These are phyloP conservation scores for Mallotus repandus DNA, from an alignment of 441 rosid species.

Conservation along the genomic window DNA sequence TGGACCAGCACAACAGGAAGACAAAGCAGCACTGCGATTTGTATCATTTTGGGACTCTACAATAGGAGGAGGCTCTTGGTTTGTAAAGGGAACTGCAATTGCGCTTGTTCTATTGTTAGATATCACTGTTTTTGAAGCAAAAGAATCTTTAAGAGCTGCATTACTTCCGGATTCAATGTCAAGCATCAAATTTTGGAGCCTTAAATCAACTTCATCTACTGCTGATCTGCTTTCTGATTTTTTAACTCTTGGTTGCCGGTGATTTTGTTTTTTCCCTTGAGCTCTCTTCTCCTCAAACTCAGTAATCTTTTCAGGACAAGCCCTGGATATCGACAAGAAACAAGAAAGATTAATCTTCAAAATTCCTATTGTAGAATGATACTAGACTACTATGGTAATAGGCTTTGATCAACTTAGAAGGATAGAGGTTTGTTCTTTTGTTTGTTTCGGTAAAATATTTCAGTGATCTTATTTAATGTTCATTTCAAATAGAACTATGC, in stretches of 20 bases:
- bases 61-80: slow-evolving; percentile 25
- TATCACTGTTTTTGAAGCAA: slow-evolving; percentile 28
- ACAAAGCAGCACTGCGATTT: slow-evolving; percentile 9
- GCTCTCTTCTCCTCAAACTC: slow-evolving; percentile 67
- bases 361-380: not conserved
- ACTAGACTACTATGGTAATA: not conserved
- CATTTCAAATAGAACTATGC: not conserved
- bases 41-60: slow-evolving; percentile 28
- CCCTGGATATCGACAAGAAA: slow-evolving; percentile 38
- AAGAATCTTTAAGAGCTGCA: slow-evolving; percentile 11
- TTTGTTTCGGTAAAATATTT: not conserved
- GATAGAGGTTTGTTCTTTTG: not conserved
- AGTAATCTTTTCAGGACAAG: slow-evolving; percentile 78
- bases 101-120: slow-evolving; percentile 23
- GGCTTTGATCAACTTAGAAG: not conserved
- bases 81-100: slow-evolving; percentile 16
- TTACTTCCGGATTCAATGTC: slow-evolving; percentile 41
- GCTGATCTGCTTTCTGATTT: slow-evolving; percentile 35
- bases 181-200: slow-evolving; percentile 57
- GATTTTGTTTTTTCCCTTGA: slow-evolving; percentile 47
- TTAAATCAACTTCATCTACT: slow-evolving; percentile 44
- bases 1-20: slow-evolving; percentile 14
- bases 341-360: not conserved
- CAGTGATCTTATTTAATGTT: not conserved
- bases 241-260: slow-evolving; percentile 38